Evolutionary conservation across 768 basidiomycete genomes (phyloP), one percentile per base, ranked within the genome.

Genomic region (Mycena pura): DNA sequence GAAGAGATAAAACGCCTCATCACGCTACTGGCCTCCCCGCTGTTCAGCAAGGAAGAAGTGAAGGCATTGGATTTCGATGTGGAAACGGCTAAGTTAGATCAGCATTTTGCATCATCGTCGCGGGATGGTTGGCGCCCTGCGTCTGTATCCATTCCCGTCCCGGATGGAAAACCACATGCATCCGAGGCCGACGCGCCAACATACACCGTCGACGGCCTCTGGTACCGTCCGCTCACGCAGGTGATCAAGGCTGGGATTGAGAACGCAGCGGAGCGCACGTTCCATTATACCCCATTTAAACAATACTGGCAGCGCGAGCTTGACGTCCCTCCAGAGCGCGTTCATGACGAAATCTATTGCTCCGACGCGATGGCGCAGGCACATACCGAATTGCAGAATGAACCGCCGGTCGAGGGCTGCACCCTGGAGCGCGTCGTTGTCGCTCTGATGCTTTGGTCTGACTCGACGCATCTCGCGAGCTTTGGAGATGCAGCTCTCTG

Each of bases 401-500:
- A 59, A n/a, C 54, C 54, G 1, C 6, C 22, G 6, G 62, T 52
- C 3, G 27, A 47, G 0, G 53, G 49, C 15, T 55, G 53, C 34
- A 55, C 17, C 5, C 53, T 55, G 9, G 21, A 13, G 9, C 56
- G 48, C 1, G 61, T 70, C 5, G 61, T 77, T 47, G 65, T 68
- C 2, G 53, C 60, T 0, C 24, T 75, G 13, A 78, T 75, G 75
- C 64, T 73, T 17, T 74, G 69, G 63, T 78, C 73, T 1, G 76
- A 78, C 50, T 69, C 74, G 2, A 78, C 73, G 1, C 76, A 74
- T 51, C 68, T 76, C 3, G 66, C 76, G 7, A 69, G 57, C 22
- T 78, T 78, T 67, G 78, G 78, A 0, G 72, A 64, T 31, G 75
- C 75, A 3, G 65, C 65, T 9, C 64, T 77, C 0, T 84, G 80